Conservation (phyloP, 352 stramenopile species). For the Globisporangium nunn region DNA sequence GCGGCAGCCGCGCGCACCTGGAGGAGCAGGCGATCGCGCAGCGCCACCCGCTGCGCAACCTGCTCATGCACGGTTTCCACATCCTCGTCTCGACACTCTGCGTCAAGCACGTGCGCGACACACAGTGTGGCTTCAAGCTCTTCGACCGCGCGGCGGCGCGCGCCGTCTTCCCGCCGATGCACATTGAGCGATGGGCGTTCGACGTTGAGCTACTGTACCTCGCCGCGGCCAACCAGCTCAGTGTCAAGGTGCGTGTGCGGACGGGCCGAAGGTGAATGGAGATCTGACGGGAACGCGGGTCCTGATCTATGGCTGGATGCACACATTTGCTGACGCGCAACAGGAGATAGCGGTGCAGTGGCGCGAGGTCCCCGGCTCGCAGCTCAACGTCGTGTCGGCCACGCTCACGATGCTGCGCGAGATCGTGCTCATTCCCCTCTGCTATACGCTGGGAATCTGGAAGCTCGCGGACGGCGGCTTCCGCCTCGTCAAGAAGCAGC, state of each 20-base stretch:
- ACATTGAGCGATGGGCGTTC: constrained; percentile 93
- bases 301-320: too few species aligned
- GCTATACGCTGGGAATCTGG: constrained; percentile 89
- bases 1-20: constrained; percentile 87
- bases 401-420: constrained; percentile 90
- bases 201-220: constrained; percentile 93
- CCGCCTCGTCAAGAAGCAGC: constrained; percentile 22
- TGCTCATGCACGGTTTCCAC: constrained; percentile 93
- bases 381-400: constrained; percentile 84
- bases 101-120: constrained; percentile 86
- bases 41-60: constrained; percentile 79
- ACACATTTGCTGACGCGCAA: too few species aligned
- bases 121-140: constrained; percentile 94
- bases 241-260: constrained; percentile 39
- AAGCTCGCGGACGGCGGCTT: constrained; percentile 60
- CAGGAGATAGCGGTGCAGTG: constrained; percentile 91
- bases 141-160: constrained; percentile 83
- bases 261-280: not conserved
- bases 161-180: constrained; percentile 86
- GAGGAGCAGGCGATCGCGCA: constrained; percentile 82
- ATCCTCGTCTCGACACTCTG: constrained; percentile 86
- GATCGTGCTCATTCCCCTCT: constrained; percentile 86
- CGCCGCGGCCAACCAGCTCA: constrained; percentile 44
- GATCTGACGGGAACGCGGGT: not conserved
- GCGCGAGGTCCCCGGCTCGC: constrained; percentile 88